These are phyloP conservation scores for Solanum pennellii DNA, from an alignment of 257 asterid species.

Conservation along the genomic window DNA sequence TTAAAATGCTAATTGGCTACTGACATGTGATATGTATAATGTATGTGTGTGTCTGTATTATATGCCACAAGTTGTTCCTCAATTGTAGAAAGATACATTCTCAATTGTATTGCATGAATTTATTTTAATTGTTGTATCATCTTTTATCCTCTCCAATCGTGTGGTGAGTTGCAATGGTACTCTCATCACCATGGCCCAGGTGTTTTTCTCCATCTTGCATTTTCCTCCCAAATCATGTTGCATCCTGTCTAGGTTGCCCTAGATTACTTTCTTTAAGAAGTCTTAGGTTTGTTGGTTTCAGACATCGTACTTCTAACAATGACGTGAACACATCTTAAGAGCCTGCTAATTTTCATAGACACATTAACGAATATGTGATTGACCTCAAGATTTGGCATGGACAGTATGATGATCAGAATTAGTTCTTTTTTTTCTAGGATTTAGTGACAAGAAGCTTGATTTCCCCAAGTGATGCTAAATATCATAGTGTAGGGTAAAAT, in stretches of 20 bases:
- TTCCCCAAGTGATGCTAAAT: neutral
- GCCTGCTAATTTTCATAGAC: neutral
- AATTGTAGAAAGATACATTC: neutral
- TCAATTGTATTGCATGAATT: neutral
- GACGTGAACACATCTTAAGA: neutral
- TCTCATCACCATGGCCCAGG: neutral
- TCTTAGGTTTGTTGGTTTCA: neutral
- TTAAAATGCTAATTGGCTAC: neutral
- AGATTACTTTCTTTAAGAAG: neutral
- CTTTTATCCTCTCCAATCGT: neutral
- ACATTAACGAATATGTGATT: neutral
- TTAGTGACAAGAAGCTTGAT: neutral
- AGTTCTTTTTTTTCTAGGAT: neutral
- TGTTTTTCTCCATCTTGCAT: neutral
- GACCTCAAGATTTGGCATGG: neutral
- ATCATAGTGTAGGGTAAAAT: neutral
- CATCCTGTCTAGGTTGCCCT: neutral
- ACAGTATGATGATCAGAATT: neutral
- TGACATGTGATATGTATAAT: neutral
- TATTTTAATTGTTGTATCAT: neutral
- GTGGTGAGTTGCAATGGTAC: neutral
- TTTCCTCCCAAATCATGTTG: neutral
- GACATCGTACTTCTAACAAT: neutral
- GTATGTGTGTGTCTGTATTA: neutral
- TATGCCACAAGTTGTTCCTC: neutral